phyloP scores from a whole-genome alignment of 148 eudicot genomes.

The Talinum fruticosum region DNA sequence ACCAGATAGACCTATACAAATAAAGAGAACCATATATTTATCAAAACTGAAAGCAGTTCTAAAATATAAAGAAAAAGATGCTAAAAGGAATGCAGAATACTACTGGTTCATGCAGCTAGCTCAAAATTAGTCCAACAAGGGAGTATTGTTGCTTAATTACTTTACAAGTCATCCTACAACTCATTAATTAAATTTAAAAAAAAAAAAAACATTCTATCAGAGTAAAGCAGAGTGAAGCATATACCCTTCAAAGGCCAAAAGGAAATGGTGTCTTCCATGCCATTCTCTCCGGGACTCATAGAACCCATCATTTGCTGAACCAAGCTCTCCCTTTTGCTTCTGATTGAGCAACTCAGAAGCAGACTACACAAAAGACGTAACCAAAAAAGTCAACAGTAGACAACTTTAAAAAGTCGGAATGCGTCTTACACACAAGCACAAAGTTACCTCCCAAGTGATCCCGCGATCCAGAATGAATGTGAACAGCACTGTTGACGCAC shows the following conservation, averaged over 20 bases:
- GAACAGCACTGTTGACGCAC: conserved; percentile 85
- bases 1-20: neutral
- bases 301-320: conserved; percentile 66
- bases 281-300: conserved; percentile 94
- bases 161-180: neutral
- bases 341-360: conserved; percentile 74
- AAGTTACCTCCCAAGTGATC: conserved; percentile 78
- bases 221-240: conserved; percentile 15
- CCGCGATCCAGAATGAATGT: conserved; percentile 90
- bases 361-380: conserved; percentile 42
- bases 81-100: neutral
- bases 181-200: neutral
- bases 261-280: conserved; percentile 83
- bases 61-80: neutral
- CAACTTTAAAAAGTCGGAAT: neutral
- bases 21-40: neutral
- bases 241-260: conserved; percentile 90
- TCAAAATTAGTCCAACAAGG: neutral
- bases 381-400: conserved; percentile 15
- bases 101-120: neutral
- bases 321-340: conserved; percentile 69
- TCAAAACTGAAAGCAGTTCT: neutral
- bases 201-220: neutral
- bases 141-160: neutral
- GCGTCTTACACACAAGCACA: neutral